Evolutionary conservation across 1,284 basidiomycete species (phyloP).

Genomic region (Peniophora sp.): DNA sequence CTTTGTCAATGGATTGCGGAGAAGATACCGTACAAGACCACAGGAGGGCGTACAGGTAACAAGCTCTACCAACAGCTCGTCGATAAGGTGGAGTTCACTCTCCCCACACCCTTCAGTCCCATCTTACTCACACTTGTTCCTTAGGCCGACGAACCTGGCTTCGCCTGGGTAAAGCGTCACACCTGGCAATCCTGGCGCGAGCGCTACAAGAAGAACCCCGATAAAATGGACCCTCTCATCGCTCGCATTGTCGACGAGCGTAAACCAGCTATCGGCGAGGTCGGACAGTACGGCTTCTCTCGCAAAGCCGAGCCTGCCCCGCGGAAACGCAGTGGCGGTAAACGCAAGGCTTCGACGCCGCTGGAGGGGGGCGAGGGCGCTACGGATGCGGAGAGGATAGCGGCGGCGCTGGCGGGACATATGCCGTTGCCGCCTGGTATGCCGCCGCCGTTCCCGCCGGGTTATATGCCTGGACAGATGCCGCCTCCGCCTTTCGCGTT

Average conservation of each 20-base stretch:
- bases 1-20: conserved; percentile 70
- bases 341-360: conserved; percentile 8
- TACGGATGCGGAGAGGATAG: conserved; percentile 8
- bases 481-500: not conserved
- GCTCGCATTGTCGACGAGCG: conserved; percentile 56
- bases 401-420: conserved; percentile 4
- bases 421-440: conserved; percentile 3
- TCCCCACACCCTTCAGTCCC: not conserved
- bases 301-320: conserved; percentile 60
- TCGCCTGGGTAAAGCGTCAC: conserved; percentile 70
- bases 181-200: conserved; percentile 85
- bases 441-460: not conserved
- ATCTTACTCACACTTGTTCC: not conserved
- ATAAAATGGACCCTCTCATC: conserved; percentile 56
- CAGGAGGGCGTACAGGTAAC: conserved; percentile 71
- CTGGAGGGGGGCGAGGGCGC: not conserved
- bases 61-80: conserved; percentile 63
- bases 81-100: conserved; percentile 36
- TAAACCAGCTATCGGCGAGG: conserved; percentile 57
- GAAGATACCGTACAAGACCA: conserved; percentile 73
- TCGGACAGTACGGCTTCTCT: conserved; percentile 72
- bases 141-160: conserved; percentile 58
- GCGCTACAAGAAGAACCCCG: conserved; percentile 73
- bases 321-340: conserved; percentile 22
- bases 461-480: not conserved